Base-by-base conservation (phyloP, 768 basidiomycete genomes). In the Rhodotorula taiwanensis region DNA sequence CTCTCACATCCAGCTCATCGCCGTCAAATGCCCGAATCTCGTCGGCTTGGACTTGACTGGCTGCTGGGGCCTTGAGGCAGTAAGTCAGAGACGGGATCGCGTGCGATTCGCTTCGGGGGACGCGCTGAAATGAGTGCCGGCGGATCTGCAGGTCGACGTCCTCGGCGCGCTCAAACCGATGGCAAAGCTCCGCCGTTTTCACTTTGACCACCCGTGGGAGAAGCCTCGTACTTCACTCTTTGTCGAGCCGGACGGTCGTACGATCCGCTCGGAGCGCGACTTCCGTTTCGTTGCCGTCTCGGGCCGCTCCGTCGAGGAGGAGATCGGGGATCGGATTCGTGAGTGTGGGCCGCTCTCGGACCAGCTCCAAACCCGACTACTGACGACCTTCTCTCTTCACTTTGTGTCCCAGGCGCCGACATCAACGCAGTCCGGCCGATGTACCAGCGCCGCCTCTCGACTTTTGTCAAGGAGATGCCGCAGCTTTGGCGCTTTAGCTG, bases 121-220 rank as follows among this genome's bases (percentile, higher is more conserved):
- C n/a, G n/a, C n/a, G n/a, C n/a, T n/a, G n/a, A n/a, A n/a, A n/a
- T n/a, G n/a, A n/a, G n/a, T n/a, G n/a, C n/a, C n/a, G n/a, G n/a
- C n/a, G n/a, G 20, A 4, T 6, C 2, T 33, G 10, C 54, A 55
- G 54, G 6, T 25, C n/a, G 54, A 55, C 43, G 20, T 45, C 43
- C 42, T 55, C 54, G 21, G 25, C 21, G 54, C 54, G 18, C 42
- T 55, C 33, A 8, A 4, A 20, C 54, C 54, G 14, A 42, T 45
- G 5, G 21, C 21, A 15, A 11, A 34, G 11, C 54, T 55, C 5
- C 53, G 42, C 41, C 23, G n/a, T 21, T 14, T 55, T 31, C 2
- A 20, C 4, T 55, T 55, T 30, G 53, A 55, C 53, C 53, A 55
- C 53, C 53, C 53, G 18, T 31, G 53, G 53, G 53, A 44, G 30